Evolutionary conservation across 2,329 filamentous ascomycete species (phyloP).

Genomic region (Aulographum hederae): DNA sequence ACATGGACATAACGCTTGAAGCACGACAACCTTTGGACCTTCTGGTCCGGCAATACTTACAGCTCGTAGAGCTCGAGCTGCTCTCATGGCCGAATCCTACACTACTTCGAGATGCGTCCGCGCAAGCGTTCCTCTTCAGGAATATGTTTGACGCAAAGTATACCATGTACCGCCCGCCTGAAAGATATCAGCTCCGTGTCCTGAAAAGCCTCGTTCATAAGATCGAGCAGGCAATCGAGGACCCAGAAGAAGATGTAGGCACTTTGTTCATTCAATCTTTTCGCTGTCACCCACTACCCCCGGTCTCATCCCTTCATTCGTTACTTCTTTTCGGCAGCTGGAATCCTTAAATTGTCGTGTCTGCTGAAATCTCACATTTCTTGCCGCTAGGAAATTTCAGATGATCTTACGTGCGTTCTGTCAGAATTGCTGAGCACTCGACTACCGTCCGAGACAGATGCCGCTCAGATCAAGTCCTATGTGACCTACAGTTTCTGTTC

Average conservation of each 20-base stretch:
- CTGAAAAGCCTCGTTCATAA: conserved; percentile 53
- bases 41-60: conserved; percentile 61
- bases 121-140: conserved; percentile 49
- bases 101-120: conserved; percentile 37
- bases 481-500: conserved; percentile 45
- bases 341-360: too few species aligned
- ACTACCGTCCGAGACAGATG: conserved; percentile 42
- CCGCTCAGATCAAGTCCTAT: conserved; percentile 54
- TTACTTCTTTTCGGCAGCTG: conserved; percentile 10
- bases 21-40: too few species aligned
- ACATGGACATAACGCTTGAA: too few species aligned
- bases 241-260: conserved; percentile 80
- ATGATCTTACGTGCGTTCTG: conserved; percentile 56
- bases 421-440: conserved; percentile 45
- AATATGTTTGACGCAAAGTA: conserved; percentile 45
- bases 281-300: not conserved
- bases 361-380: too few species aligned
- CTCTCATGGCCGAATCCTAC: conserved; percentile 44
- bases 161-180: conserved; percentile 40
- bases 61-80: conserved; percentile 43
- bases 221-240: conserved; percentile 56
- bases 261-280: conserved; percentile 5
- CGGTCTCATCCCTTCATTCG: conserved; percentile 6
- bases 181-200: conserved; percentile 50
- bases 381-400: conserved; percentile 67